Base-by-base conservation (phyloP, 495 filamentous ascomycete genomes). In the Penicillium coprophilum region DNA sequence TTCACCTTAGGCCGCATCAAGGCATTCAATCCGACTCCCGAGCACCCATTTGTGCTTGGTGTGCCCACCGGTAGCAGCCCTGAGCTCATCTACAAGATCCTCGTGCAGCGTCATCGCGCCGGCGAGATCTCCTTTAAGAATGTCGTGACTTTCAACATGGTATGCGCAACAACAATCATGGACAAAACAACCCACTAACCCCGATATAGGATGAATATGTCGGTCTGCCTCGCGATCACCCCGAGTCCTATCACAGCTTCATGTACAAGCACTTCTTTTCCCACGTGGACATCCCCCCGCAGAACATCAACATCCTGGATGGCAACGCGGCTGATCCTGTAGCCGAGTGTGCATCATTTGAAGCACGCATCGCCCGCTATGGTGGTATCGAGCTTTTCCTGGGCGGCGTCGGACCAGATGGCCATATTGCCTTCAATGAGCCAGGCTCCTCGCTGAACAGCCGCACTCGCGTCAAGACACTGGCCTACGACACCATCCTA, bases 141-240 rank as follows among this genome's bases (percentile, higher is more conserved):
- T 87, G 89, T 94, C 61, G 80, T 92, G 63, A 94, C 90, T 8
- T 93, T 93, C 77, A 95, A 95, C 69, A 95, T 95, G 90, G 89
- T 91, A 83, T 50, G 75, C 57, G 27, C 51, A 28, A 36, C 49
- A 31, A 24, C 21, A 51, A 45, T 28, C 41, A 38, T 39, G 19
- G 44, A 27, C 12, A 6, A 54, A 4, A 15, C 8, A 21, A 2
- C 38, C 12, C 19, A 63, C 59, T 34, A 3, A 50, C 8, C 6
- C 11, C 23, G 52, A 11, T 31, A 49, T 53, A 92, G 89, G 90
- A 93, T 72, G 90, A 95, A 75, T 95, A 93, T 68, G 86, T 93
- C 62, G 87, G 87, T 39, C 81, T 95, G 53, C 87, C 90, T 28
- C 82, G 86, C 56, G 88, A 91, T 59, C 89, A 93, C 67, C 87